Conservation (phyloP, 208 protist genomes). For the Crithidia expoeki region DNA sequence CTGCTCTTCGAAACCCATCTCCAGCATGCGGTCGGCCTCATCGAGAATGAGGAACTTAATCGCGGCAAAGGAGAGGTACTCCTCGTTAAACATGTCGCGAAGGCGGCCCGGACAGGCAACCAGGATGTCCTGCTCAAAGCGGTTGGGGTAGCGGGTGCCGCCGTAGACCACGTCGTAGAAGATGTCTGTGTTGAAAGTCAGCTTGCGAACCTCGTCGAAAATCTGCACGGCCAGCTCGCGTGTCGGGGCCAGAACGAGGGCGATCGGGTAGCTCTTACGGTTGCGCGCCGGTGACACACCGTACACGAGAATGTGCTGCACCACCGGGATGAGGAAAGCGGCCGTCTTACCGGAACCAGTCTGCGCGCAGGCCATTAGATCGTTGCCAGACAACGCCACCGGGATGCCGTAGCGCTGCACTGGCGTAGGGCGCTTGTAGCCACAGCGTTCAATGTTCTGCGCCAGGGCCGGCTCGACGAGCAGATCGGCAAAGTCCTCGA, state of each 20-base stretch:
- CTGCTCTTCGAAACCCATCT: slow-evolving; percentile 99
- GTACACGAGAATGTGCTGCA: slow-evolving; percentile 94
- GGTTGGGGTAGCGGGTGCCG: slow-evolving; percentile 93
- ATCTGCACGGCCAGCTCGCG: slow-evolving; percentile 97
- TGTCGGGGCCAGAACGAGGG: slow-evolving; percentile 95
- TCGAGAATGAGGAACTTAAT: slow-evolving; percentile 97
- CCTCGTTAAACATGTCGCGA: slow-evolving; percentile 87
- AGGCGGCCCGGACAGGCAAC: slow-evolving; percentile 92
- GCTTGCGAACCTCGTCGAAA: slow-evolving; percentile 95
- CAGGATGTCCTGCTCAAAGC: slow-evolving; percentile 95
- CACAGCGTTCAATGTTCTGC: slow-evolving; percentile 94
- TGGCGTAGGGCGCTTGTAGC: slow-evolving; percentile 97
- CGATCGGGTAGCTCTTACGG: slow-evolving; percentile 68
- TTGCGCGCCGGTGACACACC: slow-evolving; percentile 66
- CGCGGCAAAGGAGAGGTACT: slow-evolving; percentile 77
- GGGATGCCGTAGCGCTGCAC: slow-evolving; percentile 98
- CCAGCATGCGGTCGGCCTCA: slow-evolving; percentile 99
- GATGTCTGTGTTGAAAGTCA: slow-evolving; percentile 94
- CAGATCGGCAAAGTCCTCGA: slow-evolving; percentile 86
- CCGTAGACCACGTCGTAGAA: slow-evolving; percentile 97
- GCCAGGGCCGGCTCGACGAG: slow-evolving; percentile 84
- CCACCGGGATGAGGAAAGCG: slow-evolving; percentile 98
- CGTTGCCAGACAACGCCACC: slow-evolving; percentile 89
- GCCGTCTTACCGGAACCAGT: no score
- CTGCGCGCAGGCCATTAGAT: slow-evolving; percentile 99